Evolutionary conservation across 129 eudicot genomes (phyloP).

Genomic region (Chrysanthemum seticuspe): DNA sequence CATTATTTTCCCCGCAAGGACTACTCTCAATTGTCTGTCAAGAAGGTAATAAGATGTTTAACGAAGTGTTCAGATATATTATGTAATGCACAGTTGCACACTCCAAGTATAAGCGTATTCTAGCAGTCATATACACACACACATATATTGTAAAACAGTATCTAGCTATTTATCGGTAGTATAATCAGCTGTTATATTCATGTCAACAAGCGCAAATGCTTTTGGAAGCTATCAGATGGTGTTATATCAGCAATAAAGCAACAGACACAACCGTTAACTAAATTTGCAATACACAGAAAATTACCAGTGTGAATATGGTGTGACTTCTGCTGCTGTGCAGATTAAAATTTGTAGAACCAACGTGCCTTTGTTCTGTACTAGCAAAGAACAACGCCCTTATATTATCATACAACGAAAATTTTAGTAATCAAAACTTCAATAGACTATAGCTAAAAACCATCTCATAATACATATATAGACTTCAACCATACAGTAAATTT

Average conservation of each 20-base stretch:
- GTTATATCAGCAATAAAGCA: slow-evolving; percentile 17
- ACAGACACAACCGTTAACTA: background rate
- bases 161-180: background rate
- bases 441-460: background rate
- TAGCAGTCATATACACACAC: slow-evolving; percentile 1
- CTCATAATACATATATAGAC: slow-evolving; percentile 1
- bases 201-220: background rate
- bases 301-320: slow-evolving; percentile 88
- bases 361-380: slow-evolving; percentile 80
- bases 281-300: background rate
- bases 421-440: background rate
- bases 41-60: slow-evolving; percentile 15
- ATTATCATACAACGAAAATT: background rate
- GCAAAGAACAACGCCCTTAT: slow-evolving; percentile 11
- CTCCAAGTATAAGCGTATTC: background rate
- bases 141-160: background rate
- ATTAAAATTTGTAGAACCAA: slow-evolving; percentile 87
- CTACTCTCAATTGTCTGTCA: slow-evolving; percentile 85
- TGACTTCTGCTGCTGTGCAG: slow-evolving; percentile 89
- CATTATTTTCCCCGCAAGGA: slow-evolving; percentile 69
- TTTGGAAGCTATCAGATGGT: background rate
- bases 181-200: background rate
- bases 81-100: background rate
- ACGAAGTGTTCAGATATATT: background rate
- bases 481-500: too few species aligned